Evolutionary conservation across 306 rosid species (phyloP).

Genomic region (Adenanthera pavonina): DNA sequence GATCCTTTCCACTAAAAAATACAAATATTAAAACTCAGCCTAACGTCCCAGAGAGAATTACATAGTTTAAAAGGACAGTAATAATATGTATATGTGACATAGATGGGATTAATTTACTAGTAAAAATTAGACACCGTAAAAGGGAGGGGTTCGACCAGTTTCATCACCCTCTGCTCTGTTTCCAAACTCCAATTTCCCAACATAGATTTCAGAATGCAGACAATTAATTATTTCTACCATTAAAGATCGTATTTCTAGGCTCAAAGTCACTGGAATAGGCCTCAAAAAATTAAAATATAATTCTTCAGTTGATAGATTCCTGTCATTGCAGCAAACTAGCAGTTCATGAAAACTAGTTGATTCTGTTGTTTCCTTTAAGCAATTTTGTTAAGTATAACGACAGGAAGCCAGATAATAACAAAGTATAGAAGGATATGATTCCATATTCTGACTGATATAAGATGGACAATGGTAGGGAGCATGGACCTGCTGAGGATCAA

Average conservation of each 20-base stretch:
- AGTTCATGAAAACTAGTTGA: constrained; percentile 21
- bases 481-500: constrained; percentile 80
- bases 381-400: not conserved
- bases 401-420: not conserved
- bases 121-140: constrained; percentile 8
- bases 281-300: constrained; percentile 1
- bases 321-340: not conserved
- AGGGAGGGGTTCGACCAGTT: constrained; percentile 11
- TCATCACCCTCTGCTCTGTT: constrained; percentile 6
- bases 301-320: constrained; percentile 9
- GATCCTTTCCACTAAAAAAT: constrained; percentile 71
- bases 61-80: constrained; percentile 30
- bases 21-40: constrained; percentile 43
- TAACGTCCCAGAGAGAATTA: constrained; percentile 26
- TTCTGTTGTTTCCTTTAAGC: constrained; percentile 16
- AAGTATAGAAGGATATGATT: constrained; percentile 6
- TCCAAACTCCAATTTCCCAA: not conserved
- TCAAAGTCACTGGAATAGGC: not conserved
- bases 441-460: constrained; percentile 5
- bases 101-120: constrained; percentile 4
- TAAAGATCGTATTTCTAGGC: constrained; percentile 17
- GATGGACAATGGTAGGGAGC: constrained; percentile 15
- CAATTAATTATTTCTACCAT: constrained; percentile 28
- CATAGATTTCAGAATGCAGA: not conserved
- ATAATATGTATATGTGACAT: constrained; percentile 2